phyloP scores from a whole-genome alignment of 345 rosid genomes.

The Excoecaria cochinchinensis region DNA sequence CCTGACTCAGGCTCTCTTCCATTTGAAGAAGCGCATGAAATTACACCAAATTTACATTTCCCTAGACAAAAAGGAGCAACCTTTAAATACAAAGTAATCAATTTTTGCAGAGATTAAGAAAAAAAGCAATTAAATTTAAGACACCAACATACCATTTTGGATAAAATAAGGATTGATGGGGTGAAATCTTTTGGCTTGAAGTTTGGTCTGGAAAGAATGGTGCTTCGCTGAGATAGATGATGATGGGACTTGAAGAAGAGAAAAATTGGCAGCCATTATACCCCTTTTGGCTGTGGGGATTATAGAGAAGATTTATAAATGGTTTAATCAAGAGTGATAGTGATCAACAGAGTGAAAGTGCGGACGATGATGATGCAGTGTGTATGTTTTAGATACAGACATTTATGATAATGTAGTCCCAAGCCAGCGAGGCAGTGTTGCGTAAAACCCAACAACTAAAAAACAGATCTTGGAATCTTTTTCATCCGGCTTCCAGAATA shows the following conservation, averaged over 20 bases:
- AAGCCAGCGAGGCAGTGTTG: not conserved
- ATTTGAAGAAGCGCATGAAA: constrained; percentile 51
- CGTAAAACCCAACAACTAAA: not conserved
- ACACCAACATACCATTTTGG: not conserved
- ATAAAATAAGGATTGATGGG: not conserved
- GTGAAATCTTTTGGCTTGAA: constrained; percentile 2
- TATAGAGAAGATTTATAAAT: not conserved
- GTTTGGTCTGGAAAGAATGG: constrained; percentile 6
- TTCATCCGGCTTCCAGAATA: no score
- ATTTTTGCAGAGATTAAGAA: not conserved
- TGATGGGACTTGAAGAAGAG: constrained; percentile 32
- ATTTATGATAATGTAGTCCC: not conserved
- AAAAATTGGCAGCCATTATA: constrained; percentile 32
- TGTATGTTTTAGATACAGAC: constrained; percentile 13
- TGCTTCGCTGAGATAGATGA: constrained; percentile 8
- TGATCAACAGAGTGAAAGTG: not conserved
- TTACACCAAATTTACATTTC: constrained; percentile 21
- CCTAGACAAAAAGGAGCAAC: constrained; percentile 8
- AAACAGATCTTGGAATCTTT: constrained; percentile 11
- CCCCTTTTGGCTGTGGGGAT: not conserved
- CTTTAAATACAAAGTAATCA: no score
- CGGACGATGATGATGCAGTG: not conserved
- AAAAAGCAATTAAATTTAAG: not conserved
- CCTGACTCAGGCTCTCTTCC: constrained; percentile 56
- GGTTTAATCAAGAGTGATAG: not conserved